Evolutionary conservation across 495 filamentous ascomycete genomes (phyloP), one percentile per base, ranked within the genome.

Genomic region (Jackrogersella minutella): DNA sequence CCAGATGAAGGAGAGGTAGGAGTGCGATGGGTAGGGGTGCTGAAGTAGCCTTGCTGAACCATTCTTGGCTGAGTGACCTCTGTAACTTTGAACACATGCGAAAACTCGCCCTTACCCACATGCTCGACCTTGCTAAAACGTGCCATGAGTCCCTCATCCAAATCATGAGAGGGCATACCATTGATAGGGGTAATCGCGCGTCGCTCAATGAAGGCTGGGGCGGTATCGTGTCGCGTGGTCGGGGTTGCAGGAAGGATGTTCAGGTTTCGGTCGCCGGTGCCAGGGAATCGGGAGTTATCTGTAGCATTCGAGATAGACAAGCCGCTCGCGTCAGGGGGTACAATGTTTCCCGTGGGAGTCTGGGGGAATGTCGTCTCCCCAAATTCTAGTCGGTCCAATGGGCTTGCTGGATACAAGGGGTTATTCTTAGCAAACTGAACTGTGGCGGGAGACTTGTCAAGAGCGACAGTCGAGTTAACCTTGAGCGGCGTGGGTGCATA

Each of bases 21-120:
- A n/a, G 19, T 6, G 72, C 60, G 74, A 66, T 44, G 78, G 66
- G 46, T 76, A 62, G 40, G 78, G 58, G 41, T 61, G 61, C 64
- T 63, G 69, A 74, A 51, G 46, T 71, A 68, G 59, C 41, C 51
- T 16, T 69, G 63, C 21, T 72, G 70, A 21, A 31, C 19, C 14
- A 66, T 62, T 13, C 53, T 49, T 2, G 77, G 62, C 47, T 74
- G 66, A 22, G 64, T 37, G 10, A 74, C 74, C 11, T 75, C 74
- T 37, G 85, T 82, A 16, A 97, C 95, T 21, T 89, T 88, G 76
- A 91, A 99, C 9, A 99, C 95, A 62, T 89, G 83, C 0, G 95
- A 97, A 75, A 97, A 98, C 69, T 97, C 93, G 34, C 95, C 95
- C 43, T 86, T 90, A 30, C 94, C 93, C 59, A 93, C 82, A 13